Evolutionary conservation across 305 asterid genomes (phyloP).

Genomic region (Fraxinus angustifolia): DNA sequence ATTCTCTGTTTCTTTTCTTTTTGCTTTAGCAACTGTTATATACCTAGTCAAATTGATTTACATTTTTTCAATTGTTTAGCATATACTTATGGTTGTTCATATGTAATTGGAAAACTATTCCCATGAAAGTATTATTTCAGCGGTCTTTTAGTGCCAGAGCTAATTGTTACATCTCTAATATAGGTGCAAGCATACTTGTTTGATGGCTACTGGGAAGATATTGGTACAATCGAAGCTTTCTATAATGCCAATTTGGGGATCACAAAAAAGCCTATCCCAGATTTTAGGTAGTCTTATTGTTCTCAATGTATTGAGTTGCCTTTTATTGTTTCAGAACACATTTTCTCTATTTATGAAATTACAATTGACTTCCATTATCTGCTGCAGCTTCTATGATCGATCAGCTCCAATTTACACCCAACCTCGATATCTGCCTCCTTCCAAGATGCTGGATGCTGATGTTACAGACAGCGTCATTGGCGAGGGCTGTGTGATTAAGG

Average conservation of each 20-base stretch:
- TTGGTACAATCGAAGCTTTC: conserved; percentile 97
- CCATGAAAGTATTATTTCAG: conserved; percentile 2
- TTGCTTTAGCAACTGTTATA: not conserved
- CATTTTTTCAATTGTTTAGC: conserved; percentile 2
- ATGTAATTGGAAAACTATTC: conserved; percentile 9
- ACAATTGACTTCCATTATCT: conserved; percentile 23
- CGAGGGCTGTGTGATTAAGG: conserved; percentile 97
- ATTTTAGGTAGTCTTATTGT: conserved; percentile 56
- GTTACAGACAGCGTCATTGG: conserved; percentile 94
- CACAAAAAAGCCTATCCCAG: conserved; percentile 91
- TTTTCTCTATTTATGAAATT: not conserved
- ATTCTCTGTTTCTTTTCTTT: not conserved
- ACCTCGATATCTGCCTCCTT: conserved; percentile 93
- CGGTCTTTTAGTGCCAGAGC: conserved; percentile 1
- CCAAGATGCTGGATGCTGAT: conserved; percentile 97
- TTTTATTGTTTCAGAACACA: not conserved
- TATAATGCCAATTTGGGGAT: conserved; percentile 92
- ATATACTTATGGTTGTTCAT: not conserved
- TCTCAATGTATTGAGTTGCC: not conserved
- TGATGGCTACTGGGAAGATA: conserved; percentile 98
- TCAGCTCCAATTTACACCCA: conserved; percentile 95
- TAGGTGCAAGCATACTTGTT: conserved; percentile 92
- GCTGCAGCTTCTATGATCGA: conserved; percentile 84
- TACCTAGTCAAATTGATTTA: not conserved
- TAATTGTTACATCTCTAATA: conserved; percentile 16